phyloP scores from a whole-genome alignment of 192 early-diverging fungal species.

The Entomortierella chlamydospora region DNA sequence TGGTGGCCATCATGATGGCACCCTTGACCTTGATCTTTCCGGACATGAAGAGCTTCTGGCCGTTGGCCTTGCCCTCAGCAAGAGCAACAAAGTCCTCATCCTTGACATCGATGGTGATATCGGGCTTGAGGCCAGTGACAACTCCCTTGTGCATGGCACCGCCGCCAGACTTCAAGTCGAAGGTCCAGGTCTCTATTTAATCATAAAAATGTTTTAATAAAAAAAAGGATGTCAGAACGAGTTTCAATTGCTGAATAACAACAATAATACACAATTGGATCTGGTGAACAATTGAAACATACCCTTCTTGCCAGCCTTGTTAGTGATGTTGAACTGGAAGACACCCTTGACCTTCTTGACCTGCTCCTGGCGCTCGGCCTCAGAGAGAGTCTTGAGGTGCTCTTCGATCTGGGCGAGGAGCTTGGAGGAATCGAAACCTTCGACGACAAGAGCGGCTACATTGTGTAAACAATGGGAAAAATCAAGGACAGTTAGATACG shows the following conservation, averaged over 20 bases:
- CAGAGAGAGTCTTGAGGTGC: slow-evolving; percentile 65
- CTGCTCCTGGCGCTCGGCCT: slow-evolving; percentile 67
- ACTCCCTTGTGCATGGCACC: slow-evolving; percentile 59
- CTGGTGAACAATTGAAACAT: background rate
- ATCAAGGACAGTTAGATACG: background rate
- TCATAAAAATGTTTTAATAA: background rate
- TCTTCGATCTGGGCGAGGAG: slow-evolving; percentile 80
- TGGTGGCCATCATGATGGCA: slow-evolving; percentile 80
- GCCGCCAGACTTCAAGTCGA: slow-evolving; percentile 78
- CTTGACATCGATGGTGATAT: slow-evolving; percentile 75
- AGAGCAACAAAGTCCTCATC: slow-evolving; percentile 90
- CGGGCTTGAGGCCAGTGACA: slow-evolving; percentile 69
- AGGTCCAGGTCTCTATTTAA: slow-evolving; percentile 75
- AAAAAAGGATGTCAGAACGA: background rate
- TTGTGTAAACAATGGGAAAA: background rate
- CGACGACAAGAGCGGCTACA: slow-evolving; percentile 39
- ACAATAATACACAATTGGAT: background rate
- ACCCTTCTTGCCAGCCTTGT: slow-evolving; percentile 67
- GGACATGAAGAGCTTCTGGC: slow-evolving; percentile 91
- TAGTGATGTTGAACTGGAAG: slow-evolving; percentile 90
- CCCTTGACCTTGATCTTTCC: slow-evolving; percentile 92
- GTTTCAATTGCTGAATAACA: too few species aligned
- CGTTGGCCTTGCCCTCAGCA: slow-evolving; percentile 85
- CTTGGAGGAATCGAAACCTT: slow-evolving; percentile 79
- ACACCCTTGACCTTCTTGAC: slow-evolving; percentile 85